Conservation (phyloP, 805 yeast species). For the Suhomyces faveliae region DNA sequence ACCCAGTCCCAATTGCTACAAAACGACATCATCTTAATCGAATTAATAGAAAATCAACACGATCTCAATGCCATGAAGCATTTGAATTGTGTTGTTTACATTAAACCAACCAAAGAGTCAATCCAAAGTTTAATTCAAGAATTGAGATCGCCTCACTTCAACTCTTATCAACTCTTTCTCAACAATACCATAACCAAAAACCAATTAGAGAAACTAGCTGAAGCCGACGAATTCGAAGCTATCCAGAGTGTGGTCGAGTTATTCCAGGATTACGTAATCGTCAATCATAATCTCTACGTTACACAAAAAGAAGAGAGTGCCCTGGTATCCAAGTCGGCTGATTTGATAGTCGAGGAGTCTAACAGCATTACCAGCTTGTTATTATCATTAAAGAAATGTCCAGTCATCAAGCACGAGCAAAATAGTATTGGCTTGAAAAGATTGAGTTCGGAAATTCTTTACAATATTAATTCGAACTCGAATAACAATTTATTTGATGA, state of each 20-base stretch:
- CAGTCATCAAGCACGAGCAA: conserved; percentile 74
- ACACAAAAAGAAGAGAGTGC: conserved; percentile 22
- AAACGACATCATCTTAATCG: conserved; percentile 82
- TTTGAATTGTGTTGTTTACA: conserved; percentile 74
- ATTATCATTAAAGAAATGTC: conserved; percentile 72
- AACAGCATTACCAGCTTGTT: conserved; percentile 51
- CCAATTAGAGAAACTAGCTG: conserved; percentile 84
- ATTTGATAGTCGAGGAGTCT: conserved; percentile 32
- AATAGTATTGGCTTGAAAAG: conserved; percentile 63
- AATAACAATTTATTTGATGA: conserved; percentile 65
- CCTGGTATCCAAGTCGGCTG: conserved; percentile 2
- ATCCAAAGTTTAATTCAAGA: conserved; percentile 63
- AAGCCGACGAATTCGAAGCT: conserved; percentile 82
- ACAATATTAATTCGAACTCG: conserved; percentile 53
- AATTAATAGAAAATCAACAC: conserved; percentile 54
- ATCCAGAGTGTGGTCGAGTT: conserved; percentile 76
- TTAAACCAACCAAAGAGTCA: conserved; percentile 69
- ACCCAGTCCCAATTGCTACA: conserved; percentile 83
- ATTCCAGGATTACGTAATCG: conserved; percentile 77
- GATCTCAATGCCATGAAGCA: conserved; percentile 63
- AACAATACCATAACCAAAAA: conserved; percentile 72
- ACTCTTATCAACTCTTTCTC: conserved; percentile 73
- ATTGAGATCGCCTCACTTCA: conserved; percentile 74
- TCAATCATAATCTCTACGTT: conserved; percentile 65
- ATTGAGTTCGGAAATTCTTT: conserved; percentile 64